A percentile compares a stretch with the other conserved stretches of the same genome.
Conservation (phyloP, 2,329 filamentous ascomycete genomes). For the Alternaria triticimaculans region DNA sequence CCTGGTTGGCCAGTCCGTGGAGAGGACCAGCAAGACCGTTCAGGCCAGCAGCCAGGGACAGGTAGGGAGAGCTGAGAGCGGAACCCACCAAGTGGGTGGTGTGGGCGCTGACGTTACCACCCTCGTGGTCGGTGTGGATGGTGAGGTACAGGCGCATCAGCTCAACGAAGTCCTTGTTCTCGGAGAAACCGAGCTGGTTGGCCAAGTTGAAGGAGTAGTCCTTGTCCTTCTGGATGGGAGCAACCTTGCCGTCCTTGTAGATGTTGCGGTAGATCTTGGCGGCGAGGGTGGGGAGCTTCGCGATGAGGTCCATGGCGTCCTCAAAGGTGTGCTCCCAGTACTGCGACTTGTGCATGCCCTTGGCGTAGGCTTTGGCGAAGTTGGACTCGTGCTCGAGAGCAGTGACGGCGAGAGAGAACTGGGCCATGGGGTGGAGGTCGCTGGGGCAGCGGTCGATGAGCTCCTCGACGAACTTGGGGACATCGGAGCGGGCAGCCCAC, state of each 20-base stretch:
- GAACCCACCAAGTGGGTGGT: constrained; percentile 97
- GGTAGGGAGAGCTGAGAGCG: constrained; percentile 95
- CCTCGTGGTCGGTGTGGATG: constrained; percentile 99
- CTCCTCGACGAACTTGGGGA: constrained; percentile 98
- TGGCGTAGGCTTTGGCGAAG: constrained; percentile 98
- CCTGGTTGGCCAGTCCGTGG: constrained; percentile 99
- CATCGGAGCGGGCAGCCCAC: constrained; percentile 95
- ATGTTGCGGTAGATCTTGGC: constrained; percentile 99
- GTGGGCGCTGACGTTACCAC: constrained; percentile 98
- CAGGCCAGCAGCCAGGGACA: constrained; percentile 93
- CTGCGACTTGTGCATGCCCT: constrained; percentile 98
- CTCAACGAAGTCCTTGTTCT: constrained; percentile 97
- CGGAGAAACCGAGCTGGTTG: constrained; percentile 97
- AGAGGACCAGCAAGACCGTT: constrained; percentile 98
- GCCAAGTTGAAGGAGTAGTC: constrained; percentile 99
- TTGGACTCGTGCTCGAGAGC: constrained; percentile 98
- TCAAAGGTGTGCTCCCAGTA: constrained; percentile 99
- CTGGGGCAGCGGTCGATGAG: constrained; percentile 99
- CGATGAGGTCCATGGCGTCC: constrained; percentile 99
- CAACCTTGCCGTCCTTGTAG: constrained; percentile 99
- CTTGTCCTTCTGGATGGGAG: constrained; percentile 95
- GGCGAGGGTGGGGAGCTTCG: constrained; percentile 98
- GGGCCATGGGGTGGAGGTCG: constrained; percentile 99
- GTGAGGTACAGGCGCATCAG: constrained; percentile 98
- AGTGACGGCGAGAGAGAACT: constrained; percentile 97